These are phyloP conservation scores for Bipolaris oryzae DNA, from an alignment of 2,329 filamentous ascomycete species.

Conservation along the genomic window DNA sequence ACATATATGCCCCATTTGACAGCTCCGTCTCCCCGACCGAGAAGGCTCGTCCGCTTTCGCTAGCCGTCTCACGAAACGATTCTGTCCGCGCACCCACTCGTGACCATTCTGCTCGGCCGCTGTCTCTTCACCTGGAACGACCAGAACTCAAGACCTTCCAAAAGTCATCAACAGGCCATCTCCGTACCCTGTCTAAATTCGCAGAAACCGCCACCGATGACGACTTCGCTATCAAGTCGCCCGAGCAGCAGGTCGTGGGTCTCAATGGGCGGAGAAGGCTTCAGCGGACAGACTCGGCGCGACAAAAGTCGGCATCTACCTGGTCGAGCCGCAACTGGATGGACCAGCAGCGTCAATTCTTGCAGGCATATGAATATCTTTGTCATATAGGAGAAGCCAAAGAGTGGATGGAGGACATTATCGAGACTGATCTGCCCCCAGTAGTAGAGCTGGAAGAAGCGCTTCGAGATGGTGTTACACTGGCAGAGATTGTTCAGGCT, in stretches of 20 bases:
- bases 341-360: slow-evolving; percentile 95
- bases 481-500: slow-evolving; percentile 91
- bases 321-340: slow-evolving; percentile 95
- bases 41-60: slow-evolving; percentile 53
- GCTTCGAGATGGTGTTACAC: slow-evolving; percentile 86
- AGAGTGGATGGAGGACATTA: slow-evolving; percentile 96
- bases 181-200: slow-evolving; percentile 84
- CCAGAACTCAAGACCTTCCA: slow-evolving; percentile 79
- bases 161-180: slow-evolving; percentile 86
- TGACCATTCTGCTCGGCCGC: slow-evolving; percentile 40
- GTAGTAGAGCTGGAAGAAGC: slow-evolving; percentile 95
- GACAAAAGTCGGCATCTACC: slow-evolving; percentile 60
- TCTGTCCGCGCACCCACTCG: slow-evolving; percentile 46
- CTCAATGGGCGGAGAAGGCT: slow-evolving; percentile 82
- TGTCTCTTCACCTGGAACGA: slow-evolving; percentile 44
- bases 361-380: slow-evolving; percentile 97
- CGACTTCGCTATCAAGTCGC: slow-evolving; percentile 78
- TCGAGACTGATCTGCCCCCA: slow-evolving; percentile 81
- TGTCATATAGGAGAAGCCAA: slow-evolving; percentile 99
- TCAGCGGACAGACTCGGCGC: slow-evolving; percentile 68
- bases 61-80: slow-evolving; percentile 48
- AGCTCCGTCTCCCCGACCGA: slow-evolving; percentile 49
- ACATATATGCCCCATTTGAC: slow-evolving; percentile 52
- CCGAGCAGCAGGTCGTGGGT: slow-evolving; percentile 85
- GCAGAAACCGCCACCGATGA: slow-evolving; percentile 76